Evolutionary conservation across 1,284 basidiomycete species (phyloP).

Genomic region (Moniliella sp.): DNA sequence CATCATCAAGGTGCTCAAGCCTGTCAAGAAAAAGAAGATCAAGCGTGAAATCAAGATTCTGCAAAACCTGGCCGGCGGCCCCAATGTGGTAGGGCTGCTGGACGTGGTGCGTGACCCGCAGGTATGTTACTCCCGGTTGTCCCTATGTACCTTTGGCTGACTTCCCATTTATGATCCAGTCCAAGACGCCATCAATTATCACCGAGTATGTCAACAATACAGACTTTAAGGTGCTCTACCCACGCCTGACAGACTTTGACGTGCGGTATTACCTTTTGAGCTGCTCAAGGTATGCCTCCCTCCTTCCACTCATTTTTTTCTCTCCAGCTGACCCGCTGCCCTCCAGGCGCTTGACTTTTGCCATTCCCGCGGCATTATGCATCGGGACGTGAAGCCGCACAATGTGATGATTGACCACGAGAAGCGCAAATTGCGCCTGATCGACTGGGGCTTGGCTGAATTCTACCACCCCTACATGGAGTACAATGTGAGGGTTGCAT

Average conservation of each 20-base stretch:
- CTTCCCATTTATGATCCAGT: conserved; percentile 38
- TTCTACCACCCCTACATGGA: conserved; percentile 95
- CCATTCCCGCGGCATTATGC: conserved; percentile 97
- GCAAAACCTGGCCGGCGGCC: conserved; percentile 84
- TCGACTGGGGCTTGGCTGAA: conserved; percentile 98
- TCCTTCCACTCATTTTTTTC: no score
- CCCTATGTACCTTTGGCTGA: no score
- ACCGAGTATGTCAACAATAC: conserved; percentile 95
- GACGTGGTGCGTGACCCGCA: conserved; percentile 75
- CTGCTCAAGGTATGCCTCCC: conserved; percentile 57
- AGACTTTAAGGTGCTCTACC: conserved; percentile 92
- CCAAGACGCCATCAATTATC: conserved; percentile 87
- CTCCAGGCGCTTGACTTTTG: conserved; percentile 76
- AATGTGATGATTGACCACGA: conserved; percentile 99
- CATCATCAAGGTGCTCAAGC: conserved; percentile 95
- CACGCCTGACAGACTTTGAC: conserved; percentile 78
- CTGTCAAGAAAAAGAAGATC: conserved; percentile 99
- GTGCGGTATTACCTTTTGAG: conserved; percentile 91
- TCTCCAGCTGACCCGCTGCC: neutral
- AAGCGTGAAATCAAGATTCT: conserved; percentile 97
- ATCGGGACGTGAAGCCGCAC: conserved; percentile 93
- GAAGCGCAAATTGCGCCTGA: conserved; percentile 75
- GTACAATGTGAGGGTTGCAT: conserved; percentile 92
- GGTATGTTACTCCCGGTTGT: no score
- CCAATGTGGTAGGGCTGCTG: conserved; percentile 60